A percentile compares a stretch with the other conserved stretches of the same genome.
phyloP scores from a whole-genome alignment of 1,139 yeast species.

The Saccharomycopsis crataegensis region DNA sequence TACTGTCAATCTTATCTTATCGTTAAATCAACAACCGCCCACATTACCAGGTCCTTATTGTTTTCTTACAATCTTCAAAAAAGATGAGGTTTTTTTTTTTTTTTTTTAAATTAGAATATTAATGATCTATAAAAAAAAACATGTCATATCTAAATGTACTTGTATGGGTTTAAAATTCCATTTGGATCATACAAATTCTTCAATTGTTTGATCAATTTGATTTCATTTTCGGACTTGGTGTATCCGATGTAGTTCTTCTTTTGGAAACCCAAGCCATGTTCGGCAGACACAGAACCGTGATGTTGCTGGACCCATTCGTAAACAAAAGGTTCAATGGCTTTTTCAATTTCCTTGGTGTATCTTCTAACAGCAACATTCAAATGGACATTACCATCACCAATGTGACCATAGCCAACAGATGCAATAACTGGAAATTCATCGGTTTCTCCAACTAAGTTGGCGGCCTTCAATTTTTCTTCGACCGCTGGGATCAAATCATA shows the following conservation, averaged over 20 bases:
- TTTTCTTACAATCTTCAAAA: background rate
- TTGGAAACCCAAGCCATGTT: slow-evolving; percentile 95
- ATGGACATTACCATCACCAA: slow-evolving; percentile 94
- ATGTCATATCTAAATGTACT: slow-evolving; percentile 40
- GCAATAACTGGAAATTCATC: slow-evolving; percentile 73
- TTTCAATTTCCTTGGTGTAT: slow-evolving; percentile 70
- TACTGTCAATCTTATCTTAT: too few relatives aligned
- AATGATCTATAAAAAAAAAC: background rate
- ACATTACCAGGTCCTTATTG: too few relatives aligned
- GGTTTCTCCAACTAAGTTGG: slow-evolving; percentile 55
- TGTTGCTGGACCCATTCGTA: slow-evolving; percentile 79
- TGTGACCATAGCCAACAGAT: slow-evolving; percentile 91
- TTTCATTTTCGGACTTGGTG: slow-evolving; percentile 65
- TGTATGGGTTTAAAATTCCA: slow-evolving; percentile 87
- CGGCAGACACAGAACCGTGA: slow-evolving; percentile 89
- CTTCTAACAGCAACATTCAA: slow-evolving; percentile 85
- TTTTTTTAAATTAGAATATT: background rate
- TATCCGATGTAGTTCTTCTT: slow-evolving; percentile 84
- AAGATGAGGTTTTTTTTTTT: background rate
- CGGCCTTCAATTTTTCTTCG: slow-evolving; percentile 46
- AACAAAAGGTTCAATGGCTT: slow-evolving; percentile 81
- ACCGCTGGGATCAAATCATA: slow-evolving; percentile 76
- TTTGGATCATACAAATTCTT: slow-evolving; percentile 85
- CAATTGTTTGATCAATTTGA: slow-evolving; percentile 64
- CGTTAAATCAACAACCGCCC: too few relatives aligned